Conservation (phyloP, 1,284 basidiomycete species). For the Volvariella volvacea region DNA sequence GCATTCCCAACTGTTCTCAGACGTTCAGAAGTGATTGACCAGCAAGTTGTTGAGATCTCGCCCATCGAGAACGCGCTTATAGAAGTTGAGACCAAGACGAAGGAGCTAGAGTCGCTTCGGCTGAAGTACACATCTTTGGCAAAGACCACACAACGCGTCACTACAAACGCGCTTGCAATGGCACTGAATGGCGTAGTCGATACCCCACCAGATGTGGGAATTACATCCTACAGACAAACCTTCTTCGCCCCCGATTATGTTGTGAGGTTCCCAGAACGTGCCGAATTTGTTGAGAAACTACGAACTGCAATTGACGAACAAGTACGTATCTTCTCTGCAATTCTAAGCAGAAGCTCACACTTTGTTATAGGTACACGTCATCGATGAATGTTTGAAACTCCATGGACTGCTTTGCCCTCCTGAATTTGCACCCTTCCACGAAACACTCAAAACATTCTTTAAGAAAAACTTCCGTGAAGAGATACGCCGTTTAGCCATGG, state of each 20-base stretch:
- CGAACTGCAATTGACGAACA: conserved; percentile 77
- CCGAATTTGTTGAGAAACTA: conserved; percentile 65
- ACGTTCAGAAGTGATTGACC: conserved; percentile 82
- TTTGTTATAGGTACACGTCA: conserved; percentile 56
- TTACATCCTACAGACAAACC: conserved; percentile 69
- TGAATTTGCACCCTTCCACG: conserved; percentile 89
- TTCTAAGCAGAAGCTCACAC: conserved; percentile 7
- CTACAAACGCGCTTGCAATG: conserved; percentile 85
- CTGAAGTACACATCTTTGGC: conserved; percentile 71
- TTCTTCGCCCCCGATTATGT: conserved; percentile 77
- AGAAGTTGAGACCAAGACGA: conserved; percentile 74
- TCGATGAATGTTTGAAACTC: conserved; percentile 78
- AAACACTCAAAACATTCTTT: conserved; percentile 85
- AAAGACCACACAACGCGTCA: conserved; percentile 65
- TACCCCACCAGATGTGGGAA: conserved; percentile 70
- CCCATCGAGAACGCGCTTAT: conserved; percentile 82
- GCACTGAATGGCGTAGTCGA: conserved; percentile 85
- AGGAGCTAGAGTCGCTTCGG: conserved; percentile 67
- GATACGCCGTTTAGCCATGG: conserved; percentile 60
- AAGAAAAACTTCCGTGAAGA: conserved; percentile 87
- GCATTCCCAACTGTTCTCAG: conserved; percentile 89
- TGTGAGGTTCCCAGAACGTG: conserved; percentile 63
- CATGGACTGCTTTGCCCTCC: conserved; percentile 79
- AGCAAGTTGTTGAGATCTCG: conserved; percentile 74
- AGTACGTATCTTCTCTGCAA: conserved; percentile 29